Base-by-base conservation (phyloP, 306 rosid genomes). In the Trichosanthes truncata region DNA sequence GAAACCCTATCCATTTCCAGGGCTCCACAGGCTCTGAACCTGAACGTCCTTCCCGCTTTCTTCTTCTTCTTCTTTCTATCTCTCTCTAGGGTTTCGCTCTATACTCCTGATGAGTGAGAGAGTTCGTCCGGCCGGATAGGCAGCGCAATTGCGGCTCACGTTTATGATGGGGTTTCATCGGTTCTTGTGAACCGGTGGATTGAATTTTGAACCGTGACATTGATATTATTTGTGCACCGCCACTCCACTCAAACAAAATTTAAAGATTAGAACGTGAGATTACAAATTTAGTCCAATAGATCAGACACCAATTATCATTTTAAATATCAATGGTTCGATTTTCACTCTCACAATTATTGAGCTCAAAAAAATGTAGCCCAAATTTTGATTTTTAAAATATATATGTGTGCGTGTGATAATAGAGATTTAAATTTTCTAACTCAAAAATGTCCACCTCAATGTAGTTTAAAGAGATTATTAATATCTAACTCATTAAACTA, bases 1-100 rank as follows among this genome's bases (percentile, higher is more conserved):
- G 80, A 57, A 55, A 43, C 59, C 36, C 77, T 40, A 51, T 88
- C 92, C 98, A 94, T 92, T 84, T 63, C 73, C 80, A 89, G 96
- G 90, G 82, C 90, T 81, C 53, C 46, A 41, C 69, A 29, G 55
- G 18, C 20, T 69, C 66, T 35, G n/a, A 62, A 12, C 45, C 23
- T 23, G 14, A 21, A 55, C 1, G 26, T 57, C 17, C 53, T 36
- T 76, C 46, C 35, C 36, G 45, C 35, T 26, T 41, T 36, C 25
- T 18, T 23, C 1, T 36, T 35, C 46, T 35, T 69, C 12, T 8
- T 2, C 33, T 29, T 76, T 55, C n/a, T n/a, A n/a, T n/a, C 53
- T 53, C 73, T 81, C 78, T 77, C 78, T 78, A 57, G 55, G 71
- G 71, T 61, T 60, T 78, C 80, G 55, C 71, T 57, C 56, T 60